Conservation (phyloP, 2,329 filamentous ascomycete genomes). For the Biscogniauxia mediterranea region DNA sequence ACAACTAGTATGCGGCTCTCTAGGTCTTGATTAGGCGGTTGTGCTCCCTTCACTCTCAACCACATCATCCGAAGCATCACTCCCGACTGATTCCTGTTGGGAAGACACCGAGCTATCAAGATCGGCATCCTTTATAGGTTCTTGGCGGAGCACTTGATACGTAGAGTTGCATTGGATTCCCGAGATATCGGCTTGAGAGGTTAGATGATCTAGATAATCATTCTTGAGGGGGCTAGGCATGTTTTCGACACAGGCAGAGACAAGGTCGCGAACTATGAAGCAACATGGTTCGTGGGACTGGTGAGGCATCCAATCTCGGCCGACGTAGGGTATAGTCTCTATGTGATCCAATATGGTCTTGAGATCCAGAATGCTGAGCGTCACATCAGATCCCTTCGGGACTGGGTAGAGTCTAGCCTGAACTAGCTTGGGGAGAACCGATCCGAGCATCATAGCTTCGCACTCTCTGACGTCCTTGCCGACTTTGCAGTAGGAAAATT, state of each 20-base stretch:
- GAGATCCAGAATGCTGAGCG: constrained; percentile 19
- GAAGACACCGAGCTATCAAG: too few relatives aligned
- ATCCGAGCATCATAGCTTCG: constrained; percentile 29
- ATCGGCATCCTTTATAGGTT: too few relatives aligned
- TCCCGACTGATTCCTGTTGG: too few relatives aligned
- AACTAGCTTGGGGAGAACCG: constrained; percentile 15
- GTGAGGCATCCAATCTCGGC: constrained; percentile 23
- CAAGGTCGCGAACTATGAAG: constrained; percentile 17
- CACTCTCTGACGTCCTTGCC: constrained; percentile 18
- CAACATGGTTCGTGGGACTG: constrained; percentile 21
- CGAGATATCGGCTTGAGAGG: not conserved
- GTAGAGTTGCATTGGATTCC: not conserved
- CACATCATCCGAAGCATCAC: too few relatives aligned
- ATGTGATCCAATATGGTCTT: constrained; percentile 16
- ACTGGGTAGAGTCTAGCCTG: constrained; percentile 20
- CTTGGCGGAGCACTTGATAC: too few relatives aligned
- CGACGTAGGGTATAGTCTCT: constrained; percentile 19
- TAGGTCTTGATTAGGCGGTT: too few relatives aligned
- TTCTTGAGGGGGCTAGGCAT: constrained; percentile 17
- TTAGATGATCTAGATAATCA: constrained; percentile 4
- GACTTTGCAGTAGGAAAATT: constrained; percentile 20
- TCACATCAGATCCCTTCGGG: constrained; percentile 17
- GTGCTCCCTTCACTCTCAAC: too few relatives aligned
- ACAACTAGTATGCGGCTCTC: too few relatives aligned
- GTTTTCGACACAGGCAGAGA: constrained; percentile 10